Conservation (phyloP, 176 grass and related monocot species). For the Aechmea fasciata region DNA sequence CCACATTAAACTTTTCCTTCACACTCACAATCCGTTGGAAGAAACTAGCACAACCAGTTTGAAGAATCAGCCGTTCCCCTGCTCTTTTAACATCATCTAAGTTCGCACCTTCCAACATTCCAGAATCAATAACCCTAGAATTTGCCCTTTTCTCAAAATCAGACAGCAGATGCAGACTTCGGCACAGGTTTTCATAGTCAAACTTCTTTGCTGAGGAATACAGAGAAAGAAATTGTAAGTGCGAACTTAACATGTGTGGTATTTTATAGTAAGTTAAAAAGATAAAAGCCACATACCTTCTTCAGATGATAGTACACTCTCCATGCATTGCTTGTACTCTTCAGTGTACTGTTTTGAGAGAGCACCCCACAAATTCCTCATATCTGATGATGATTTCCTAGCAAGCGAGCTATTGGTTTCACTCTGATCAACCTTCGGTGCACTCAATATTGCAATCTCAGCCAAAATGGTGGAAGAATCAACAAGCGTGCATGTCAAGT, state of each 20-base stretch:
- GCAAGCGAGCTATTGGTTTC: conserved; percentile 34
- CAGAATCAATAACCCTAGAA: conserved; percentile 77
- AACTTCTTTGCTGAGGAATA: conserved; percentile 44
- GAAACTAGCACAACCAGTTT: conserved; percentile 73
- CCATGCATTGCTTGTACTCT: conserved; percentile 80
- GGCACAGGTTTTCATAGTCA: conserved; percentile 56
- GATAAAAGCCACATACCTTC: conserved; percentile 32
- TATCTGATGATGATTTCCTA: conserved; percentile 38
- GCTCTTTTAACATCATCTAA: conserved; percentile 89
- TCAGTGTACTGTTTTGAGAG: conserved; percentile 79
- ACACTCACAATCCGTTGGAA: conserved; percentile 56
- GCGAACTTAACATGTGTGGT: background rate
- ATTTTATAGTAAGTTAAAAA: background rate
- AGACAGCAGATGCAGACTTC: conserved; percentile 59
- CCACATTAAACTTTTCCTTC: conserved; percentile 47
- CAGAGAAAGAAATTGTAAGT: background rate
- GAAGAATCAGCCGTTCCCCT: conserved; percentile 72
- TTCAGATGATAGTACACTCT: conserved; percentile 62
- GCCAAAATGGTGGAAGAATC: conserved; percentile 88
- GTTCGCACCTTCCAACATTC: conserved; percentile 71
- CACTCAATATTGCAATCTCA: conserved; percentile 77
- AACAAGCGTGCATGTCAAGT: conserved; percentile 87
- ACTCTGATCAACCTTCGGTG: conserved; percentile 55
- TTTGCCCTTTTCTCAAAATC: conserved; percentile 86
- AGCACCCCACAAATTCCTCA: conserved; percentile 63